Conservation (phyloP, 305 asterid species). For the Fraxinus paxiana region DNA sequence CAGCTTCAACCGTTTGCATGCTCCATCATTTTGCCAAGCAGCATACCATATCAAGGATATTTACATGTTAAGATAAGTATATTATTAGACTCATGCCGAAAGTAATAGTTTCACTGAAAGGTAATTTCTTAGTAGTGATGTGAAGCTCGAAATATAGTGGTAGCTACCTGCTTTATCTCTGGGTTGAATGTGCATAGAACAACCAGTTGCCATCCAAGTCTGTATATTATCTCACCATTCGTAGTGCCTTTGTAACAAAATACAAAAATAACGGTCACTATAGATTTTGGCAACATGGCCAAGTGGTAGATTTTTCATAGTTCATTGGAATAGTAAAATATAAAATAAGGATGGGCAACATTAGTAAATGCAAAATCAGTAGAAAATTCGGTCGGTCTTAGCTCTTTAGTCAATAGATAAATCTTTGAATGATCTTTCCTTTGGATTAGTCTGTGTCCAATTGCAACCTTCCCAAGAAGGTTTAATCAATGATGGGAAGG, state of each 20-base stretch:
- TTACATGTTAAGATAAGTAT: neutral
- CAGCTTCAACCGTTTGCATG: too few relatives aligned
- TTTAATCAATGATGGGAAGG: too few relatives aligned
- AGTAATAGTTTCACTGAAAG: constrained; percentile 79
- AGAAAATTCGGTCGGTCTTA: neutral
- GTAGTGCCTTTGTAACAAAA: constrained; percentile 49
- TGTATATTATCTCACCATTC: constrained; percentile 71
- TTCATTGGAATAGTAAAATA: neutral
- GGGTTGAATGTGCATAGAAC: constrained; percentile 79
- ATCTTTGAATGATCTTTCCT: neutral
- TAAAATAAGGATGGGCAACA: neutral
- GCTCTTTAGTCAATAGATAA: neutral
- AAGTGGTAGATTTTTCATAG: neutral
- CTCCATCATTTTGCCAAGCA: neutral
- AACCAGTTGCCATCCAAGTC: constrained; percentile 86
- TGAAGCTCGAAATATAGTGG: constrained; percentile 5
- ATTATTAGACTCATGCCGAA: neutral
- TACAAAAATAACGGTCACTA: neutral
- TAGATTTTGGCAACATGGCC: neutral
- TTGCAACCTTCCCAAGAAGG: too few relatives aligned
- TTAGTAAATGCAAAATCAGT: neutral
- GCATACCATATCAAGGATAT: neutral
- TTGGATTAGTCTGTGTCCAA: too few relatives aligned
- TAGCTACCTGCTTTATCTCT: constrained; percentile 66
- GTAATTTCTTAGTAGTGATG: constrained; percentile 85